Conservation (phyloP, 2,329 filamentous ascomycete genomes). For the Eutypella sp. region DNA sequence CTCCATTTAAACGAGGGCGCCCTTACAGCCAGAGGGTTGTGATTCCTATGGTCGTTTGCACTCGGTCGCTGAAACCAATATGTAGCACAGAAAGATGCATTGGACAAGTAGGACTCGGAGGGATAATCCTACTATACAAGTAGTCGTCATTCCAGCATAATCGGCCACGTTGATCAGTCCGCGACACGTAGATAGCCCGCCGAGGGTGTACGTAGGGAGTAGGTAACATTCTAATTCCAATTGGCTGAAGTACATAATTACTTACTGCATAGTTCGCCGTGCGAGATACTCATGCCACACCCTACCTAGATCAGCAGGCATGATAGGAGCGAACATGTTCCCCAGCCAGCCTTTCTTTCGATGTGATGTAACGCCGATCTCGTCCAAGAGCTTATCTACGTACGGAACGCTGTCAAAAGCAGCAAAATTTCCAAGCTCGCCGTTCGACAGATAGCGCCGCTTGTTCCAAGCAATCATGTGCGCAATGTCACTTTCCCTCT, state of each 20-base stretch:
- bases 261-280: conserved; percentile 2
- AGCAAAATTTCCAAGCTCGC: conserved; percentile 19
- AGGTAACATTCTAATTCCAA: conserved; percentile 2
- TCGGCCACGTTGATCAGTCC: too few relatives aligned
- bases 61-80: too few relatives aligned
- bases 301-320: conserved; percentile 15
- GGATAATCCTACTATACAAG: too few relatives aligned
- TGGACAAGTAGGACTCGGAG: too few relatives aligned
- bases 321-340: conserved; percentile 19
- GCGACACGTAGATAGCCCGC: too few relatives aligned
- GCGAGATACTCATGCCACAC: conserved; percentile 18
- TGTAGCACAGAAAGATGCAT: too few relatives aligned
- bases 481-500: conserved; percentile 17
- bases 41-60: too few relatives aligned
- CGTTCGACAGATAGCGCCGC: conserved; percentile 22
- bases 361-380: conserved; percentile 21
- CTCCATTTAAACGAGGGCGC: too few relatives aligned
- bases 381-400: conserved; percentile 20
- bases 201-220: too few relatives aligned
- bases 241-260: not conserved
- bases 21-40: too few relatives aligned
- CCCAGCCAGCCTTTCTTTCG: conserved; percentile 21
- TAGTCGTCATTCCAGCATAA: too few relatives aligned
- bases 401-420: conserved; percentile 23
- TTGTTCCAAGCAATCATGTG: conserved; percentile 20